phyloP scores from a whole-genome alignment of 306 rosid species.

The Prinsepia uniflora region DNA sequence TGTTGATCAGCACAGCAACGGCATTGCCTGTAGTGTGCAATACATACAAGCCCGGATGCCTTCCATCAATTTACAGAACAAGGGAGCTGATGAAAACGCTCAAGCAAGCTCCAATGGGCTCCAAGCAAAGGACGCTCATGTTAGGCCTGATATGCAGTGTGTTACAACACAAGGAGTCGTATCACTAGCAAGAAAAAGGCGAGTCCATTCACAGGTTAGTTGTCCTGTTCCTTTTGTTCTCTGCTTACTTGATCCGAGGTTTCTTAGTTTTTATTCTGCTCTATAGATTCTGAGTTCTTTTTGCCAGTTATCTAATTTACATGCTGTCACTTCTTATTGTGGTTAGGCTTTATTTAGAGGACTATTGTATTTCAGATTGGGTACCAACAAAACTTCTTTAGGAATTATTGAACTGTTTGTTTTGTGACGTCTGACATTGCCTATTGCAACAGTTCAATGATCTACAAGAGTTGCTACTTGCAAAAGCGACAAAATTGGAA shows the following conservation, averaged over 20 bases:
- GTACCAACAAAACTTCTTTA: background rate
- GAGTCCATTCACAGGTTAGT: constrained; percentile 72
- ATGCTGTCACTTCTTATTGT: background rate
- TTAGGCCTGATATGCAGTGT: constrained; percentile 53
- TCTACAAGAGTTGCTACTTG: constrained; percentile 82
- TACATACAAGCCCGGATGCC: constrained; percentile 48
- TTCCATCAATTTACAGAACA: constrained; percentile 45
- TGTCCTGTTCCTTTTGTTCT: background rate
- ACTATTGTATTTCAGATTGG: background rate
- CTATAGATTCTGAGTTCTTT: too few species aligned
- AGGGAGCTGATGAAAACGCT: constrained; percentile 44
- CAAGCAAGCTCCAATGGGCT: constrained; percentile 43
- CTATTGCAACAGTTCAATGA: constrained; percentile 55
- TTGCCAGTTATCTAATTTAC: too few species aligned
- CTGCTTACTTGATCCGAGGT: background rate
- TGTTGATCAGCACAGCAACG: constrained; percentile 48
- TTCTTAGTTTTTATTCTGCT: too few species aligned
- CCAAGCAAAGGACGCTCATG: constrained; percentile 48
- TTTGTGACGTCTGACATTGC: background rate
- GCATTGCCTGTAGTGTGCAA: constrained; percentile 42
- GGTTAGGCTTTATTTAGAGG: too few species aligned
- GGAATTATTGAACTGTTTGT: background rate
- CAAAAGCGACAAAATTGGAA: constrained; percentile 62
- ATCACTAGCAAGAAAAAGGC: constrained; percentile 58
- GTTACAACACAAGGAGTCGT: constrained; percentile 46